Conservation (phyloP, 225 moss, liverwort and hornwort genomes). For the Marchantia paleacea region DNA sequence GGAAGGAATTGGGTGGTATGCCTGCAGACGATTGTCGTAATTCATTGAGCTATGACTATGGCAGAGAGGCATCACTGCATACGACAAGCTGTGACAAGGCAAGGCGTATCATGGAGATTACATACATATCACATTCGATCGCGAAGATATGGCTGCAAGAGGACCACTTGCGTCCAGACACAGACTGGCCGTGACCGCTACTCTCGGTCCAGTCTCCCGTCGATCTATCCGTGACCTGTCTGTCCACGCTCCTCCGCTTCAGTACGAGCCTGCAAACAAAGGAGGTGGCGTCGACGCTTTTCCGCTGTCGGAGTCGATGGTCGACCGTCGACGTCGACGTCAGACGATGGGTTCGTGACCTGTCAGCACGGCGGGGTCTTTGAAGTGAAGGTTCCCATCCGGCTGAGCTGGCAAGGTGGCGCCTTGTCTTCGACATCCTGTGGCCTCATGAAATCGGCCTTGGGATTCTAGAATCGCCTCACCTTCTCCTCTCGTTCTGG, state of each 20-base stretch:
- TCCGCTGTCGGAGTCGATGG: background rate
- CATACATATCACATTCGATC: slow-evolving; percentile 3
- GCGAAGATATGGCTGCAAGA: slow-evolving; percentile 2
- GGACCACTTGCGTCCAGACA: background rate
- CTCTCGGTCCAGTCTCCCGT: too few species aligned
- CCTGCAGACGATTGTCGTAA: too few species aligned
- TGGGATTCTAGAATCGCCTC: slow-evolving; percentile 9
- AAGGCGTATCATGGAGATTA: background rate
- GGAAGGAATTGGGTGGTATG: too few species aligned
- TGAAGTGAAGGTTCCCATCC: background rate
- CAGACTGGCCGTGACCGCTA: too few species aligned
- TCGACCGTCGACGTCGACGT: background rate
- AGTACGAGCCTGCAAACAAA: too few species aligned
- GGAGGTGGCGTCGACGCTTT: too few species aligned
- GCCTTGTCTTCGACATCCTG: background rate
- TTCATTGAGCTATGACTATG: too few species aligned
- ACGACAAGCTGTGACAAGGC: background rate
- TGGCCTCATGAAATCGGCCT: background rate
- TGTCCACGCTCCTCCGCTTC: too few species aligned
- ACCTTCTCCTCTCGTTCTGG: background rate
- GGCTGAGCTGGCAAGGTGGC: background rate
- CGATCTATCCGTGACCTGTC: too few species aligned
- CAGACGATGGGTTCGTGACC: background rate
- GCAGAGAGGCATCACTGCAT: background rate
- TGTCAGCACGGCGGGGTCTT: background rate